Evolutionary conservation across 495 filamentous ascomycete genomes (phyloP).

Genomic region (Xylaria grammica): DNA sequence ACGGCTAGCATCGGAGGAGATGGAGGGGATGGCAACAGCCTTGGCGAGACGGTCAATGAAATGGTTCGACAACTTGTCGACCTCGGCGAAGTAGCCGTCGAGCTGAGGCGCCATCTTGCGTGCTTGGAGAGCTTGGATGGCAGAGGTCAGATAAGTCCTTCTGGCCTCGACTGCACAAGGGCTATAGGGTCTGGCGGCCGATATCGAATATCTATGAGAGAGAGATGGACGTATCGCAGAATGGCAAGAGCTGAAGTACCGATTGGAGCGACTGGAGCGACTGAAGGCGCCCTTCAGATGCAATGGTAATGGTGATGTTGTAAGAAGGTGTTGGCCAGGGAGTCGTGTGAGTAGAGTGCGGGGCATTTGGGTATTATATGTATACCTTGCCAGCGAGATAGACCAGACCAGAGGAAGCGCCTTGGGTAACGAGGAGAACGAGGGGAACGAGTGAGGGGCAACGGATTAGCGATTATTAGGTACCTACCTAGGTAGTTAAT

Average conservation of each 20-base stretch:
- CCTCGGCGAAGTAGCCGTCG: slow-evolving; percentile 85
- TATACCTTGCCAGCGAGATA: neutral
- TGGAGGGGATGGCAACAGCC: slow-evolving; percentile 93
- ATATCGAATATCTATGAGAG: neutral
- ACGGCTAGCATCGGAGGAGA: slow-evolving; percentile 88
- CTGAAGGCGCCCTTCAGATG: slow-evolving; percentile 5
- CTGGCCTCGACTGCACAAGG: neutral
- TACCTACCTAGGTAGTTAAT: no score
- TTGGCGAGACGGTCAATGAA: slow-evolving; percentile 93
- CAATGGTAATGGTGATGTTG: slow-evolving; percentile 18
- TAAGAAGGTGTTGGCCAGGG: slow-evolving; percentile 31
- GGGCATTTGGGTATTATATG: slow-evolving; percentile 40
- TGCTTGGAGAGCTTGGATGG: slow-evolving; percentile 55
- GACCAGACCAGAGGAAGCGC: neutral
- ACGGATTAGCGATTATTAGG: slow-evolving; percentile 5
- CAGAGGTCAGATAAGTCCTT: slow-evolving; percentile 51
- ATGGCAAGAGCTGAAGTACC: slow-evolving; percentile 4
- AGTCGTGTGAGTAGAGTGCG: slow-evolving; percentile 44
- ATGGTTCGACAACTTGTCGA: slow-evolving; percentile 75
- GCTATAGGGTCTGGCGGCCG: neutral
- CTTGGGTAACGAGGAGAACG: neutral
- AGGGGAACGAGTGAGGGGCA: slow-evolving; percentile 13
- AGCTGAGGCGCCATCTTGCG: slow-evolving; percentile 83
- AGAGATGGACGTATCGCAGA: neutral
- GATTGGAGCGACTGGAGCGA: neutral